phyloP scores from a whole-genome alignment of 768 basidiomycete genomes.

The Lactarius akahatsu region DNA sequence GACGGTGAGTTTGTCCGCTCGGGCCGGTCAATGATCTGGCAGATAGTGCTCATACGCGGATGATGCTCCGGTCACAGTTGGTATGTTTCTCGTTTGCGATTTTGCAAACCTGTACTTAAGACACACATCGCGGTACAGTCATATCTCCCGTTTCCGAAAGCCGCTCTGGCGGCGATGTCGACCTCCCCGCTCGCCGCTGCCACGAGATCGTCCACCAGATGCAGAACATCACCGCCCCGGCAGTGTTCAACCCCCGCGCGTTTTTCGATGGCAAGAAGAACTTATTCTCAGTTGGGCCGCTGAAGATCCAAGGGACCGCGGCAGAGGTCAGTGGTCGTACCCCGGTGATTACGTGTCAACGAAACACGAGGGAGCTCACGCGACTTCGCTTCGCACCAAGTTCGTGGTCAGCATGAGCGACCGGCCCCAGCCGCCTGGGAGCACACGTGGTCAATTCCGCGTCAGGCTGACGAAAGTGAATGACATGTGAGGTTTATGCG shows the following conservation, averaged over 20 bases:
- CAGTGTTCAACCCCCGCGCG: slow-evolving; percentile 23
- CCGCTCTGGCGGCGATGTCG: slow-evolving; percentile 20
- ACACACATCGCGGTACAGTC: not conserved
- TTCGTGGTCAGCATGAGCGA: slow-evolving; percentile 22
- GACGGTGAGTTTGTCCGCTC: slow-evolving; percentile 18
- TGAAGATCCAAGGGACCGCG: slow-evolving; percentile 25
- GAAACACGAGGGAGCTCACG: slow-evolving; percentile 9
- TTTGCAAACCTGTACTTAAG: not conserved
- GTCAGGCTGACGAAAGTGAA: slow-evolving; percentile 24
- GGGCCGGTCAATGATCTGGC: not conserved
- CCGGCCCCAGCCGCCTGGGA: slow-evolving; percentile 14
- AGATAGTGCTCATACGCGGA: not conserved
- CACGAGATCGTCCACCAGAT: slow-evolving; percentile 24
- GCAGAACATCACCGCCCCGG: slow-evolving; percentile 16
- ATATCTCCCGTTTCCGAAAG: slow-evolving; percentile 14
- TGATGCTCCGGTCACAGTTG: slow-evolving; percentile 12
- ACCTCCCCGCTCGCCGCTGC: slow-evolving; percentile 19
- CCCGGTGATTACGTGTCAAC: not conserved
- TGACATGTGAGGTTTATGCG: slow-evolving; percentile 14
- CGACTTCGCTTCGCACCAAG: slow-evolving; percentile 2
- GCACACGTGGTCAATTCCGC: slow-evolving; percentile 21
- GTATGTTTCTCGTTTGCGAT: slow-evolving; percentile 11
- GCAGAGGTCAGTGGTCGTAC: slow-evolving; percentile 14
- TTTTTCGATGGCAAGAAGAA: slow-evolving; percentile 28
- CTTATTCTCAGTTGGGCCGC: slow-evolving; percentile 20